These are phyloP conservation scores for Gilbertella persicaria DNA, from an alignment of 371 early-diverging fungal species.

Conservation along the genomic window DNA sequence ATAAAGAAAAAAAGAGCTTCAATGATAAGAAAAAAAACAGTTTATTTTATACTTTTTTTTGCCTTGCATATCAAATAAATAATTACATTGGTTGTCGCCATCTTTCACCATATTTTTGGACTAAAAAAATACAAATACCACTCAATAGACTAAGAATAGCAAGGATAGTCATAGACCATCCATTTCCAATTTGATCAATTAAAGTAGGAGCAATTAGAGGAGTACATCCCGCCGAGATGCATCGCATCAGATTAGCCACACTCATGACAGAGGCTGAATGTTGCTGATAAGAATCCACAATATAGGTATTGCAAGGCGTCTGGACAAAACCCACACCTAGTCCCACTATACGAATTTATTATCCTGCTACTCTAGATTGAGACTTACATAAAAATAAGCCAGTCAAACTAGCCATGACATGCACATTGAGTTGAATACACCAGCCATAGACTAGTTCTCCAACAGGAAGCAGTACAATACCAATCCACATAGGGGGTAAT, in stretches of 20 bases:
- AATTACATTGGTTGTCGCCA: conserved; percentile 9
- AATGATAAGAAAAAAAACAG: too few species aligned
- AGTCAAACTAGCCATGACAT: conserved; percentile 23
- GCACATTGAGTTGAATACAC: conserved; percentile 33
- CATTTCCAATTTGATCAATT: conserved; percentile 38
- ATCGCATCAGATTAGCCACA: conserved; percentile 43
- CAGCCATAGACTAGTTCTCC: conserved; percentile 51
- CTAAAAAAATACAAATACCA: conserved; percentile 35
- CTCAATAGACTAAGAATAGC: conserved; percentile 29
- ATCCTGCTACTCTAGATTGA: not conserved
- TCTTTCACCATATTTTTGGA: conserved; percentile 21
- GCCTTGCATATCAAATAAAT: too few species aligned
- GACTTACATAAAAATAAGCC: conserved; percentile 48
- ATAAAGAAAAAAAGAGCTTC: too few species aligned
- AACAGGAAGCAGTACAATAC: conserved; percentile 36
- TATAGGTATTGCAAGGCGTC: conserved; percentile 49
- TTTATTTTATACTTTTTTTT: too few species aligned
- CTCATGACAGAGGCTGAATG: conserved; percentile 50
- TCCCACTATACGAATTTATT: conserved; percentile 34
- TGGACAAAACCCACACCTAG: conserved; percentile 48
- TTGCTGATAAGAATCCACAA: conserved; percentile 42
- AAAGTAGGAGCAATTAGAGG: conserved; percentile 45
- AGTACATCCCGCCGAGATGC: conserved; percentile 39
- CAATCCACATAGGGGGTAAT: conserved; percentile 41
- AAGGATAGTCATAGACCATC: conserved; percentile 49